Evolutionary conservation across 345 rosid species (phyloP), one percentile per base, ranked within the genome.

Genomic region (Populus deltoides): DNA sequence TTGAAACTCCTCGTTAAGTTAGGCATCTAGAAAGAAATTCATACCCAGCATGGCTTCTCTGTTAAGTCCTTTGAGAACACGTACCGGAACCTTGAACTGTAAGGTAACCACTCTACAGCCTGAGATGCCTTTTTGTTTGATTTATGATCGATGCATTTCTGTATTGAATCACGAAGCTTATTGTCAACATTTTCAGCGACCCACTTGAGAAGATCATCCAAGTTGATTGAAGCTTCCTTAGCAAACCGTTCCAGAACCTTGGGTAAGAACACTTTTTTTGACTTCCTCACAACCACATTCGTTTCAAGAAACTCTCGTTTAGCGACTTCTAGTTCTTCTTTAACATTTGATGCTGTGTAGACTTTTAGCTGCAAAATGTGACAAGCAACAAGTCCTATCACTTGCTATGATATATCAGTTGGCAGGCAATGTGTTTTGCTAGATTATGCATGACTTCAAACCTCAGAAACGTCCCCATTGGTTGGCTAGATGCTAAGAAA

Each of bases 51-150:
- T 43, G 91, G 89, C 74, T 86, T 91, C 80, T 89, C 97, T 27
- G 89, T 81, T 74, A 93, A 80, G 51, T 93, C 97, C 78, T 89
- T 90, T 1, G 95, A 86, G 82, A 93, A 88, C 36, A 90, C 83
- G 76, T 91, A 94, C 70, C 90, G 87, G 71, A 94, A 94, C 75
- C 86, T 93, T 80, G 95, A 84, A 65, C 85, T 89, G 75, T 92
- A 93, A 51, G 97, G 89, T 78, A 90, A 76, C 97, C 97, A 94
- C 66, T 91, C 92, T 10, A 90, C 79, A 16, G 89, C 72, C 74
- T 90, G 93, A 8, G 92, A 87, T 10, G 83, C 66, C 78, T 86
- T 94, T 85, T 85, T 89, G 81, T 77, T 90, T 45, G 79, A 70
- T 78, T 85, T 92, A 16, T 74, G 70, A 31, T 90, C 83, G 16